phyloP scores from a whole-genome alignment of 495 filamentous ascomycete genomes.

The Barbatosphaeria neglecta region DNA sequence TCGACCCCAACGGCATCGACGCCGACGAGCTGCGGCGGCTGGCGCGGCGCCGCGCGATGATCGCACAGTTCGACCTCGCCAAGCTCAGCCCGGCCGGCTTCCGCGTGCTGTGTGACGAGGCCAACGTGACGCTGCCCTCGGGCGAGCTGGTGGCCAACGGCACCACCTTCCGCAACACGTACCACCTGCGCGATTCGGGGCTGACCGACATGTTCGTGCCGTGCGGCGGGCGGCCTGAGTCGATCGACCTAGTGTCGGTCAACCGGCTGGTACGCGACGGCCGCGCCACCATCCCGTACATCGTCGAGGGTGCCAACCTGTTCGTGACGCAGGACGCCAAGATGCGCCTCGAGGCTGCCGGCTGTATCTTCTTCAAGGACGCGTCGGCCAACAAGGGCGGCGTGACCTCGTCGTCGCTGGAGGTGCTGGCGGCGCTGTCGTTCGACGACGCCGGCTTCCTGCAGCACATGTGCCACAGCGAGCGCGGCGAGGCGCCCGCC shows the following conservation, averaged over 20 bases:
- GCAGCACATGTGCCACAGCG: constrained; percentile 82
- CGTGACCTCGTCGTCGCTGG: constrained; percentile 94
- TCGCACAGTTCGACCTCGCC: constrained; percentile 70
- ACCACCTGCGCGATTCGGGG: constrained; percentile 69
- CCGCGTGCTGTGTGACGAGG: constrained; percentile 86
- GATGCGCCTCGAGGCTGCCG: constrained; percentile 83
- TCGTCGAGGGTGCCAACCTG: constrained; percentile 94
- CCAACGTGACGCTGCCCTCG: constrained; percentile 68
- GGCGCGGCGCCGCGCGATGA: constrained; percentile 80
- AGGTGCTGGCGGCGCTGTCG: constrained; percentile 85
- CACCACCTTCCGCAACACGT: constrained; percentile 91
- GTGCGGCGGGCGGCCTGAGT: constrained; percentile 93
- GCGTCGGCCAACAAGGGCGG: constrained; percentile 98
- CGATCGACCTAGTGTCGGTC: constrained; percentile 82
- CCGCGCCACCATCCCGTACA: constrained; percentile 78
- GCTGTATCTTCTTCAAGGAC: constrained; percentile 92
- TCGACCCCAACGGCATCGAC: constrained; percentile 82
- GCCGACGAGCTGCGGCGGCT: constrained; percentile 71
- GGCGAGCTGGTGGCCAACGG: constrained; percentile 86
- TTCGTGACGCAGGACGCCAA: constrained; percentile 99
- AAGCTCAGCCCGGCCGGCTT: constrained; percentile 85
- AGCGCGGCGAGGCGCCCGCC: constrained; percentile 63
- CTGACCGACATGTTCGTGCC: constrained; percentile 86
- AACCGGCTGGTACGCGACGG: constrained; percentile 74
- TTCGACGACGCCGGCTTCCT: constrained; percentile 84